These are phyloP conservation scores for Alternaria angustiovoidea DNA, from an alignment of 2,329 filamentous ascomycete genomes.

Conservation along the genomic window DNA sequence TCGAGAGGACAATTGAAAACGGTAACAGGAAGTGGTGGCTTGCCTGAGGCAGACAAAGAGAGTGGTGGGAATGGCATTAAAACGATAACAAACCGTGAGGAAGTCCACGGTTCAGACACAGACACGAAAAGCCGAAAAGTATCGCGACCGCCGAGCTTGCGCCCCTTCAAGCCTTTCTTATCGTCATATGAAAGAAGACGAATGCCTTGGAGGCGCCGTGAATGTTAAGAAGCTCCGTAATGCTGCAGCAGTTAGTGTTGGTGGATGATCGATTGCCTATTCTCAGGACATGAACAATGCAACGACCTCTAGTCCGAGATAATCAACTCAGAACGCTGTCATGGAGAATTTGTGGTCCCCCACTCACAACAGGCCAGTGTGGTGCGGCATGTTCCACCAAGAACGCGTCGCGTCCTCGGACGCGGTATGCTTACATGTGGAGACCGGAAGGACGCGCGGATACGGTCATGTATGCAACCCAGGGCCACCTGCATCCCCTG, in stretches of 20 bases:
- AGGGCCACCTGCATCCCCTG: neutral
- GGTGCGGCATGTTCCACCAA: neutral
- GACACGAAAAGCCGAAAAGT: neutral
- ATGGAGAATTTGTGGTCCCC: neutral
- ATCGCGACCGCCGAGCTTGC: neutral
- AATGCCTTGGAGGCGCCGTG: neutral
- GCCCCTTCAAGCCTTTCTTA: neutral
- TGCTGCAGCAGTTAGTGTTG: neutral
- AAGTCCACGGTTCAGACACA: neutral
- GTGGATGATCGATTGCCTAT: neutral
- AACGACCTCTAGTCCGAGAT: neutral
- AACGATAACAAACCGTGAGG: neutral
- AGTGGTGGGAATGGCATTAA: neutral
- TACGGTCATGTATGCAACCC: neutral
- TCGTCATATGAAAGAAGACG: neutral
- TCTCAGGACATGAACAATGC: neutral
- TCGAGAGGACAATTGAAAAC: neutral
- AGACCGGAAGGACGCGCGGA: constrained; percentile 6
- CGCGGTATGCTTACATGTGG: neutral
- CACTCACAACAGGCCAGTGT: neutral
- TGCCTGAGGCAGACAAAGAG: neutral
- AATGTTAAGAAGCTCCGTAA: neutral
- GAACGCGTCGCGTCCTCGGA: neutral
- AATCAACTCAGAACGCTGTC: neutral
- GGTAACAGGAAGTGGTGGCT: neutral